Percentiles rank a stretch among this genome's conserved stretches.
Conservation (phyloP, 2,329 filamentous ascomycete genomes). For the Apiospora arundinis region DNA sequence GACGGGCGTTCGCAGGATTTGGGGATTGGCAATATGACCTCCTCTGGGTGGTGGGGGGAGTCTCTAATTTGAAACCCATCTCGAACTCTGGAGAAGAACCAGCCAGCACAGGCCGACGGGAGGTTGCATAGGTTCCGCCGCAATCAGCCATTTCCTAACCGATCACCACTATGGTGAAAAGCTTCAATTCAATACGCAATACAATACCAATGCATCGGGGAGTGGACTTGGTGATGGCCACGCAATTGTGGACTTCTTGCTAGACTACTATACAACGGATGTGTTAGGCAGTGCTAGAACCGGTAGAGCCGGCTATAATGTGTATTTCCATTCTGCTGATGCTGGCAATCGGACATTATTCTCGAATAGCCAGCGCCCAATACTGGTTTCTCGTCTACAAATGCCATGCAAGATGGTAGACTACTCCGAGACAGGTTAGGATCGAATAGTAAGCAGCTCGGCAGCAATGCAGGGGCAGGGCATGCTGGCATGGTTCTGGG, state of each 20-base stretch:
- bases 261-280: not conserved
- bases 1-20: not conserved
- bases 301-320: not conserved
- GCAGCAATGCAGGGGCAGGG: conserved; percentile 3
- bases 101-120: conserved; percentile 13
- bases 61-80: conserved; percentile 18
- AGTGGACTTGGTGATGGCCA: not conserved
- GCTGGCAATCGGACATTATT: not conserved
- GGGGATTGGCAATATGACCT: not conserved
- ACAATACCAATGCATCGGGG: not conserved
- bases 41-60: not conserved
- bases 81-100: conserved; percentile 16
- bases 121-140: conserved; percentile 12
- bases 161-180: conserved; percentile 6
- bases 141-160: conserved; percentile 8
- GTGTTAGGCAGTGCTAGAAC: not conserved
- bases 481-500: not conserved
- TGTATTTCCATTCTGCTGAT: not conserved
- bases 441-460: not conserved
- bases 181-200: not conserved
- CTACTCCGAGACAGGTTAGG: conserved; percentile 5
- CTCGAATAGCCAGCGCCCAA: not conserved
- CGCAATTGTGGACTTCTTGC: not conserved
- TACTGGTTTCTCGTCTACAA: not conserved
- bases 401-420: not conserved